Conservation (phyloP, 805 yeast genomes). For the Candida germanica region DNA sequence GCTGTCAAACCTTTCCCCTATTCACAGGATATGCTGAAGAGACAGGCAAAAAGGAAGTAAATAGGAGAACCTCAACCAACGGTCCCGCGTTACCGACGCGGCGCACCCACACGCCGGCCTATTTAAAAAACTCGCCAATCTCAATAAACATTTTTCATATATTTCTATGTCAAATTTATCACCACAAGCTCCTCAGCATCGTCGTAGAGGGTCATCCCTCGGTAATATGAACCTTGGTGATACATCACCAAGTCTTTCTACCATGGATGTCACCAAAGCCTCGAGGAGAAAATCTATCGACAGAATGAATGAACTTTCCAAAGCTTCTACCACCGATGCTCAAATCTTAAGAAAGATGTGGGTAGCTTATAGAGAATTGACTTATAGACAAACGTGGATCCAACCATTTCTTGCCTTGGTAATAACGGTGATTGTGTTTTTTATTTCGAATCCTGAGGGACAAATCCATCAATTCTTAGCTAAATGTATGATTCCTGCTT, state of each 20-base stretch:
- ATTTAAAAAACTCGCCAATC: too few species aligned
- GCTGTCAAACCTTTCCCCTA: too few species aligned
- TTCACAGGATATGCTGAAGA: too few species aligned
- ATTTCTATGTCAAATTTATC: neutral
- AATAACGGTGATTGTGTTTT: slow-evolving; percentile 41
- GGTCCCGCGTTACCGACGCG: too few species aligned
- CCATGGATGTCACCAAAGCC: slow-evolving; percentile 52
- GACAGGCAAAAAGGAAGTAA: too few species aligned
- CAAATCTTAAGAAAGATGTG: slow-evolving; percentile 56
- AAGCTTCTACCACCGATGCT: slow-evolving; percentile 36
- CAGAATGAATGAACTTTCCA: slow-evolving; percentile 29
- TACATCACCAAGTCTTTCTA: slow-evolving; percentile 61
- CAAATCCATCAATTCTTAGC: slow-evolving; percentile 55
- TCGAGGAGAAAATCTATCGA: slow-evolving; percentile 33
- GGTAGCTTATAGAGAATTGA: slow-evolving; percentile 56
- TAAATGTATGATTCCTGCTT: slow-evolving; percentile 62
- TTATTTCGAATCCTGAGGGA: slow-evolving; percentile 56
- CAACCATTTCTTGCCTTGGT: slow-evolving; percentile 54
- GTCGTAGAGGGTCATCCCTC: slow-evolving; percentile 63
- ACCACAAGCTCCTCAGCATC: slow-evolving; percentile 10
- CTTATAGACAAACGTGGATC: slow-evolving; percentile 68
- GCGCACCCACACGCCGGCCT: too few species aligned
- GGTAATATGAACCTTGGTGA: slow-evolving; percentile 78
- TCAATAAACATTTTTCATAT: too few species aligned
- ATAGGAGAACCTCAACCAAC: too few species aligned